Evolutionary conservation across 306 rosid genomes (phyloP), one percentile per base, ranked within the genome.

Genomic region (Carpinus viminea): DNA sequence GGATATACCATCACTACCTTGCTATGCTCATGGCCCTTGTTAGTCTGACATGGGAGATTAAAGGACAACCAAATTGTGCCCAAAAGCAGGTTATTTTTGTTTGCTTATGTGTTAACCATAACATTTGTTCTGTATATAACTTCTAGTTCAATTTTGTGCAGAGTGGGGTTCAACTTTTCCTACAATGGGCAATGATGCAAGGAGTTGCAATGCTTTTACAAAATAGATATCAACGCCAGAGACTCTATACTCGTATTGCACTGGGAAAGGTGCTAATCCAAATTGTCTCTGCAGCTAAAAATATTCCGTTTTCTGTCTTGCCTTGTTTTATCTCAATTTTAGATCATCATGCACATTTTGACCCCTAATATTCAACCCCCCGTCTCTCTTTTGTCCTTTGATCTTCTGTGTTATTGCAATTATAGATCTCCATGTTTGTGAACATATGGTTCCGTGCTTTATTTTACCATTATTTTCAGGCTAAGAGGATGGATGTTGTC

Each of bases 151-250:
- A 74, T 86, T 50, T 84, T 64, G 45, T 84, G 81, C 89, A 96
- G 99, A 90, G 98, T 83, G 99, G 99, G 34, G 98, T 96, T 20
- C 94, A 93, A 82, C 98, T 96, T 78, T 96, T 96, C 84, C 87
- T 96, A 62, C 97, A 91, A 75, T 96, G 99, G 99, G 99, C 99
- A 78, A 89, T 96, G 98, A 90, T 96, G 99, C 99, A 96, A 88
- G 99, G 99, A 79, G 87, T 96, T 62, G 96, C 99, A 72, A 96
- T 96, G 99, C 98, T 96, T 74, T 77, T 96, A 77, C 99, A 96
- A 80, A 96, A 96, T 82, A 90, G 99, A 91, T 96, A 96, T 87
- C 99, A 96, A 75, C 97, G 99, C 8, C 97, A 96, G 83, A 90
- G 99, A 81, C 97, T 96, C 68, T 96, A 96, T 78, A 96, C 99